Evolutionary conservation across 192 early-diverging fungal genomes (phyloP), one percentile per base, ranked within the genome.

Genomic region (Backusella parvicylindrica): DNA sequence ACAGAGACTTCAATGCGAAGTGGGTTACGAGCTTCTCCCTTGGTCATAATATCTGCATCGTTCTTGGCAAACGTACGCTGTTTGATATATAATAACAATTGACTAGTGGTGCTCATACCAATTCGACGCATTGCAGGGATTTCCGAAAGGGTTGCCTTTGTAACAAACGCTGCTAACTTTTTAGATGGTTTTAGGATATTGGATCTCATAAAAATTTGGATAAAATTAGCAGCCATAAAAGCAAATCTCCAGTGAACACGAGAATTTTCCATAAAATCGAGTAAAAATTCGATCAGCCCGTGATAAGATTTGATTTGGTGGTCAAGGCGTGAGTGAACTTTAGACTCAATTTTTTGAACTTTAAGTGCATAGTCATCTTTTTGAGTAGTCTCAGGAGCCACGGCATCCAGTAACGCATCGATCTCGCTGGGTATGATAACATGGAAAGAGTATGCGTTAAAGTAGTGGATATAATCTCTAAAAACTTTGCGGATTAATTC

Each of bases 191-290:
- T 65, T 6, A 90, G 82, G 38, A 77, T 82, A 30, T 95, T 87
- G 1, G 89, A 83, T 16, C 90, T 82, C 70, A 92, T 81, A 21
- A 91, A 80, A 26, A 93, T 77, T 64, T 97, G 94, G 7, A 98
- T 79, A 56, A 95, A 93, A 66, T 90, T 94, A 60, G 92, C 86
- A 6, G 92, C 86, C 88, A 97, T 94, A 2, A 89, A 86, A 0
- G 88, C 86, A 83, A 94, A 95, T 13, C 94, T 88, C 95, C 96
- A 95, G 35, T 95, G 95, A 0, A 94, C 79, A 9, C 84, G 84
- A 2, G 86, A 81, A 49, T 88, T 84, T 43, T 88, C 83, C 28
- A 92, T 74, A 38, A 94, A 76, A 16, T 83, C 86, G 16, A 92
- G 82, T 71, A 97, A 84, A 16, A 31, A 70, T n/a, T 43, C 32